phyloP scores from a whole-genome alignment of 1,139 yeast species.

The Candida neerlandica region DNA sequence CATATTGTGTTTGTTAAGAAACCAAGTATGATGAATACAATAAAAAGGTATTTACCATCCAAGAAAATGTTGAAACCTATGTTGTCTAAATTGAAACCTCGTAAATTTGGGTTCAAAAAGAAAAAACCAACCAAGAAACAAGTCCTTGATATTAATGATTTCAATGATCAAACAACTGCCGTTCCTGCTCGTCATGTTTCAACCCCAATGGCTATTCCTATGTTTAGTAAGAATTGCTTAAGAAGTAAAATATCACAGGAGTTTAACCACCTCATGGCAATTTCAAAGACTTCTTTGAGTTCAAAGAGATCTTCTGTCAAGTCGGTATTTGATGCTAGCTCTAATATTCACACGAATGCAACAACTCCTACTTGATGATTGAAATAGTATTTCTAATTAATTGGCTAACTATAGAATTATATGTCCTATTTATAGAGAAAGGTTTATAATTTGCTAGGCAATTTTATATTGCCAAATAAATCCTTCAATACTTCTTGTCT shows the following conservation, averaged over 20 bases:
- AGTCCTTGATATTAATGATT: background rate
- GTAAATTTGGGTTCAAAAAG: background rate
- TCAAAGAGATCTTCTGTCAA: slow-evolving; percentile 5
- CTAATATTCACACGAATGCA: slow-evolving; percentile 4
- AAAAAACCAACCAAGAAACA: background rate
- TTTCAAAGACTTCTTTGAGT: slow-evolving; percentile 4
- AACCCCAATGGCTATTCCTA: slow-evolving; percentile 7
- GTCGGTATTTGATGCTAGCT: slow-evolving; percentile 4
- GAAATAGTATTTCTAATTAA: background rate
- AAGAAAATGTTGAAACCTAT: background rate
- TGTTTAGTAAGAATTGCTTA: slow-evolving; percentile 3
- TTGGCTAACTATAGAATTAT: background rate
- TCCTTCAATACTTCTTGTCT: slow-evolving; percentile 10
- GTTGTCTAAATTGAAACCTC: background rate
- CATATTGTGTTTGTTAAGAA: background rate
- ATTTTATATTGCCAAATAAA: slow-evolving; percentile 8
- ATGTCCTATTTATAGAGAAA: background rate
- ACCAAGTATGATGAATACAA: background rate
- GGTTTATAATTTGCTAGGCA: slow-evolving; percentile 13
- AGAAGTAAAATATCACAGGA: background rate
- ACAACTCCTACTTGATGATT: slow-evolving; percentile 6
- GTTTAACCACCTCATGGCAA: background rate
- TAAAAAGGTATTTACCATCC: background rate
- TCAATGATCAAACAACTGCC: background rate
- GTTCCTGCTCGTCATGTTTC: slow-evolving; percentile 13